A percentile compares a stretch with the other conserved stretches of the same genome.
Conservation (phyloP, 1,284 basidiomycete genomes). For the Xerocomus minutiporus region DNA sequence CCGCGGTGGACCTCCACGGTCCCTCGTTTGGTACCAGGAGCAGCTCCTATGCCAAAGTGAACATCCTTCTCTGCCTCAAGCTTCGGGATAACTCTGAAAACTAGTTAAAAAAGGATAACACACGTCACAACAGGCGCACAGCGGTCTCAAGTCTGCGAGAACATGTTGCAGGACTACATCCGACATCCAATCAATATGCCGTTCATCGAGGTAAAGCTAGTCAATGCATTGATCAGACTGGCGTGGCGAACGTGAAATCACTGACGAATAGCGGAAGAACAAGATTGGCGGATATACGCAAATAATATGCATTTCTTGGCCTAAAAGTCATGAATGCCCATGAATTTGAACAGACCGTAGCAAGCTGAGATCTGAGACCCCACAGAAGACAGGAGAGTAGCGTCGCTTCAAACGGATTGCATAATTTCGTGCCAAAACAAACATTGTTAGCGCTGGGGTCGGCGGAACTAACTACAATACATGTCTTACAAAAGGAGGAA, state of each 20-base stretch:
- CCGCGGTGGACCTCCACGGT: constrained; percentile 71
- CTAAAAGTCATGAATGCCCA: constrained; percentile 42
- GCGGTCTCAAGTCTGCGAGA: constrained; percentile 62
- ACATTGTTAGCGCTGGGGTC: too few species aligned
- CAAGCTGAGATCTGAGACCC: not conserved
- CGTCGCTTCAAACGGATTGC: too few species aligned
- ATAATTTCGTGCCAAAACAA: too few species aligned
- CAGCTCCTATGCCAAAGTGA: constrained; percentile 37
- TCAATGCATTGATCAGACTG: constrained; percentile 5
- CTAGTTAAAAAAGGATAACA: constrained; percentile 1
- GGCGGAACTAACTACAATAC: too few species aligned
- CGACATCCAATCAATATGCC: constrained; percentile 78
- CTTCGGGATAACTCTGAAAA: constrained; percentile 58
- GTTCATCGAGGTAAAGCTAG: constrained; percentile 72
- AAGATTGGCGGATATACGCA: constrained; percentile 59
- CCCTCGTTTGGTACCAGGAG: constrained; percentile 50
- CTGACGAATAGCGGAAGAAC: constrained; percentile 68
- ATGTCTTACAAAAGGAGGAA: too few species aligned
- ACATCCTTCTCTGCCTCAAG: constrained; percentile 54
- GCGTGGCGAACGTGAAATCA: not conserved
- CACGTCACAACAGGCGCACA: constrained; percentile 39
- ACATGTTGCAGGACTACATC: constrained; percentile 67
- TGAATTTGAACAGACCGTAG: not conserved
- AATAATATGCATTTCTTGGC: constrained; percentile 63
- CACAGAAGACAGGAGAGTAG: not conserved